Evolutionary conservation across 805 yeast genomes (phyloP), one percentile per base, ranked within the genome.

Genomic region (Wickerhamomyces xylosicus): DNA sequence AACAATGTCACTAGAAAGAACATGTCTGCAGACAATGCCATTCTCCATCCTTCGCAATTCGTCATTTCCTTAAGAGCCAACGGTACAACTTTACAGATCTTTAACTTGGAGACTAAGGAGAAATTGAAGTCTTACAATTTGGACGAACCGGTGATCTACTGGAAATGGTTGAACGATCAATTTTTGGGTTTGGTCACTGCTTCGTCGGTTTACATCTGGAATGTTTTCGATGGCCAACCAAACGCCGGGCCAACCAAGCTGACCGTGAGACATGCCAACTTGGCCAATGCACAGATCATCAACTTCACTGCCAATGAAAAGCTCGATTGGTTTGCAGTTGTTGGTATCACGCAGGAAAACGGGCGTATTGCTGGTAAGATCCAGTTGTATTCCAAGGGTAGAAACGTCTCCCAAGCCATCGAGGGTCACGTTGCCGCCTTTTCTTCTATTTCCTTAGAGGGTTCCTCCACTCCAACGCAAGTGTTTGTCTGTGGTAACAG

Each of bases 341-440:
- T 85, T 45, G 99, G 98, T 52, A 87, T 92, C 54, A 80, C 94
- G 27, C 96, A 87, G 63, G 95, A 86, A 57, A 81, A 82, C 50
- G 95, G 95, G 47, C 77, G 94, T 53, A 85, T 92, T 49, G 96
- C 86, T 27, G 99, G 99, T 57, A 94, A 85, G 63, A 84, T 90
- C 58, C 99, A 92, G 67, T 75, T 92, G 46, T 92, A 68, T 64
- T 83, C 95, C 43, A 83, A 81, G 58, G 77, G 80, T 39, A 79
- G 97, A 64, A 83, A 84, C 56, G 85, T 90, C 31, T 89, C 97
- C 13, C 99, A 92, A 66, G 89, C 95, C 17, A 85, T 92, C 52
- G 97, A 92, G 57, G 98, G 98, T 53, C 98, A 92, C 62, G 97
- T 94, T 40, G 92, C 95, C 43, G 77, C 78, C 33, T 92, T 92